Percentiles rank a stretch among this genome's conserved stretches.
phyloP scores from a whole-genome alignment of 2,329 filamentous ascomycete genomes.

The Zymoseptoria ardabiliae region DNA sequence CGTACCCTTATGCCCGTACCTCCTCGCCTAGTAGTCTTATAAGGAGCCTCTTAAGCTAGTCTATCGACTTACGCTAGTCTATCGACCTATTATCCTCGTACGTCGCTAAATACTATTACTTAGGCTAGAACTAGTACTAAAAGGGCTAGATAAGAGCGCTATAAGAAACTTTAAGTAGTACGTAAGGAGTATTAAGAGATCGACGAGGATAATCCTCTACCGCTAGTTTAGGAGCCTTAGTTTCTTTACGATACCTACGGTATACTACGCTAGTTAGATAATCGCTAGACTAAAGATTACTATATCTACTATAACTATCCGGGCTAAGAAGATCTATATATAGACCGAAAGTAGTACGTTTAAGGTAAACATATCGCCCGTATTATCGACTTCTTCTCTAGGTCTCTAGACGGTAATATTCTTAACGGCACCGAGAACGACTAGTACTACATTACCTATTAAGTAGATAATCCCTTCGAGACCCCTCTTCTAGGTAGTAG shows the following conservation, averaged over 20 bases:
- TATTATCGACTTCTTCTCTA: background rate
- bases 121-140: background rate
- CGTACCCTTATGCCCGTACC: background rate
- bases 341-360: background rate
- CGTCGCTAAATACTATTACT: background rate
- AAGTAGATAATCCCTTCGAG: background rate
- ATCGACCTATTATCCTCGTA: background rate
- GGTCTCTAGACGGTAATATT: background rate
- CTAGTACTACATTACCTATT: background rate
- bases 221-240: background rate
- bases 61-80: background rate
- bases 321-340: background rate
- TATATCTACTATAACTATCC: background rate
- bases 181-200: background rate
- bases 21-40: background rate
- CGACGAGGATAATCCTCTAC: background rate
- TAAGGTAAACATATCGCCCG: background rate
- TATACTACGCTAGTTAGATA: background rate
- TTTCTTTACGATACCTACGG: background rate
- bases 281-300: background rate
- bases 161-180: background rate
- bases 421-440: background rate
- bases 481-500: background rate
- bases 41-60: background rate
- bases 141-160: background rate